Evolutionary conservation across 352 stramenopile species (phyloP).

Genomic region (Phytopythium sindhum): DNA sequence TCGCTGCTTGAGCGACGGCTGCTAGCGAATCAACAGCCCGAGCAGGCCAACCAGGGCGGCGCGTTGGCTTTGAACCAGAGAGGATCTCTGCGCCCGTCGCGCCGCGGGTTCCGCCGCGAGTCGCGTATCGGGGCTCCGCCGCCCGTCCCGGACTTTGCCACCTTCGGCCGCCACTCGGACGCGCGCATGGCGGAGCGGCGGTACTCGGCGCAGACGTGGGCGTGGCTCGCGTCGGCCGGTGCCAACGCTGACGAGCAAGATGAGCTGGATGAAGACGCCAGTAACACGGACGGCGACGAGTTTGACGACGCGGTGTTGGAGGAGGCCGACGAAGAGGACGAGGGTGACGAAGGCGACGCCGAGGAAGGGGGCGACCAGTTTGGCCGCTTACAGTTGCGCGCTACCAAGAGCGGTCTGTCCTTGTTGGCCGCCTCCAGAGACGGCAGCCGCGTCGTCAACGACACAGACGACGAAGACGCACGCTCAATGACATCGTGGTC

Average conservation of each 20-base stretch:
- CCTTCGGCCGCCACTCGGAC: slow-evolving; percentile 47
- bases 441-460: not conserved
- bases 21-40: not conserved
- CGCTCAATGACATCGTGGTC: slow-evolving; percentile 5
- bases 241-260: slow-evolving; percentile 14
- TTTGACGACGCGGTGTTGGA: slow-evolving; percentile 12
- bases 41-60: not conserved
- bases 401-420: not conserved
- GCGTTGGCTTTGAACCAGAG: not conserved
- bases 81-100: not conserved
- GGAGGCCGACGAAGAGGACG: slow-evolving; percentile 17
- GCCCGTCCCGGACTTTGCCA: slow-evolving; percentile 16
- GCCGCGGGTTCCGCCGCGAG: slow-evolving; percentile 19
- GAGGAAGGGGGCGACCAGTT: not conserved
- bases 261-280: not conserved
- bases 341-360: slow-evolving; percentile 14
- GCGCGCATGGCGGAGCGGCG: slow-evolving; percentile 45
- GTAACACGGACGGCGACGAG: slow-evolving; percentile 15
- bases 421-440: not conserved
- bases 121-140: slow-evolving; percentile 37
- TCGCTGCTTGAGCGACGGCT: slow-evolving; percentile 8
- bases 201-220: slow-evolving; percentile 52
- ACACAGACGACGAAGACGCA: not conserved
- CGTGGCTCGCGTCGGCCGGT: slow-evolving; percentile 25
- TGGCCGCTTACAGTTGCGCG: not conserved